Base-by-base conservation (phyloP, 2,329 filamentous ascomycete genomes). In the Pyrenophora teres region DNA sequence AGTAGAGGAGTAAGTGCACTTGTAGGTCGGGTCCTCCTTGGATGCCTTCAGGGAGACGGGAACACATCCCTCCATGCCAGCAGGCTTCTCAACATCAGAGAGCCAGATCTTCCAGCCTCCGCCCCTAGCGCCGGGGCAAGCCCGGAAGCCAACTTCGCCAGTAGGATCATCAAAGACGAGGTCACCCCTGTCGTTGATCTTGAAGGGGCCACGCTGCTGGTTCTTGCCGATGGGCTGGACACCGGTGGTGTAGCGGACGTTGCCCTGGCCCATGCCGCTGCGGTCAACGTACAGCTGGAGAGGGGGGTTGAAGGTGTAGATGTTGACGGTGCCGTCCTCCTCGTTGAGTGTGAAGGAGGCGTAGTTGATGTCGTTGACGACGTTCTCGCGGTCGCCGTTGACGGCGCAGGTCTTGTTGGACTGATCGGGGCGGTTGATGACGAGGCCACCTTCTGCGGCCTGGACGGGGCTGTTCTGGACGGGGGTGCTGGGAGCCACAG, bases 261-360 rank as follows among this genome's bases (percentile, higher is more conserved):
- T 71, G 44, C 83, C 83, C 51, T 58, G 77, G 79, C 81, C 82
- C 81, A 84, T 84, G 62, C 81, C 83, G 42, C 80, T 83, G 43
- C 80, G 79, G 69, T 86, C 83, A 39, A 79, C 78, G 56, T 65
- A 85, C 44, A 82, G 53, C 63, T 80, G 72, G 72, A 86, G 83
- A 3, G 73, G 71, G 6, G 70, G 73, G 23, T 72, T 71, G 25
- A 64, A 57, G 40, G 75, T 76, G 70, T 79, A 83, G 30, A 87
- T 76, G 66, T 70, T 78, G n/a, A 67, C 76, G 42, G 74, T 74
- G 50, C 60, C 54, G 39, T 80, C 71, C 9, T 44, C 33, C 23
- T 49, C 6, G 33, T 76, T 44, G 60, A 85, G 69, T 56, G 72
- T 71, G 69, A 86, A 83, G 40, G 78, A 81, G 46, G 82, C 83